These are phyloP conservation scores for Geosmithia putterillii DNA, from an alignment of 2,329 filamentous ascomycete species.

Conservation along the genomic window DNA sequence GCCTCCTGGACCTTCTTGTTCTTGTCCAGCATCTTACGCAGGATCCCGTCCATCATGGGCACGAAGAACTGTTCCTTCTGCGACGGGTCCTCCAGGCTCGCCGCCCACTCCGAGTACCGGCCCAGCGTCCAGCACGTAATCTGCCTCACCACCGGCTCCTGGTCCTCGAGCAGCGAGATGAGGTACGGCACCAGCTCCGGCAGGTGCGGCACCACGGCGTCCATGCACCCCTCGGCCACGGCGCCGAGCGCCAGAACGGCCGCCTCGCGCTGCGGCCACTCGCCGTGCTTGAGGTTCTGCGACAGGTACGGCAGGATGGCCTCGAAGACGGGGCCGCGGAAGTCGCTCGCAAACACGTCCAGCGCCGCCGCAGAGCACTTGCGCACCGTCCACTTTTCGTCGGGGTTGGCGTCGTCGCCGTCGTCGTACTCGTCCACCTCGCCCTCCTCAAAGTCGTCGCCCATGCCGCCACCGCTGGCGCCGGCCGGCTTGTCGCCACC, in stretches of 20 bases:
- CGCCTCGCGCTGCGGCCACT: constrained; percentile 89
- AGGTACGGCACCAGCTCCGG: constrained; percentile 85
- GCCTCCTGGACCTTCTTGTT: constrained; percentile 99
- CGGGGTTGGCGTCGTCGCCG: constrained; percentile 67
- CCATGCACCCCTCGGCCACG: constrained; percentile 88
- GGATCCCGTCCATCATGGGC: constrained; percentile 92
- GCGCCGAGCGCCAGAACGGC: constrained; percentile 89
- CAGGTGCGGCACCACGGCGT: constrained; percentile 78
- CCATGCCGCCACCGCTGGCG: constrained; percentile 43
- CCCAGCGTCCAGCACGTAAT: constrained; percentile 98
- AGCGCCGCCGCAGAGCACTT: constrained; percentile 95
- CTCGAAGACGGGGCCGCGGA: constrained; percentile 77
- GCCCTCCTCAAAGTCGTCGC: constrained; percentile 75
- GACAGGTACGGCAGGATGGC: constrained; percentile 87
- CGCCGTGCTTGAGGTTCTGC: constrained; percentile 72
- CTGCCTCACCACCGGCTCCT: constrained; percentile 82
- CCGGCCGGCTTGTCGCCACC: constrained; percentile 40
- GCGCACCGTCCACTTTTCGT: constrained; percentile 87
- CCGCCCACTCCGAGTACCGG: constrained; percentile 86
- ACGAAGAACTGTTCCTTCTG: constrained; percentile 74
- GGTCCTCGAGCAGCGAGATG: constrained; percentile 71
- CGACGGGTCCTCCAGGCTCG: constrained; percentile 52
- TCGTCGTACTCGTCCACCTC: constrained; percentile 60
- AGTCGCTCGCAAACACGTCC: constrained; percentile 87
- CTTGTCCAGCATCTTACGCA: constrained; percentile 87